These are phyloP conservation scores for Nevesoporus exiguus DNA, from an alignment of 768 basidiomycete genomes.

Conservation along the genomic window DNA sequence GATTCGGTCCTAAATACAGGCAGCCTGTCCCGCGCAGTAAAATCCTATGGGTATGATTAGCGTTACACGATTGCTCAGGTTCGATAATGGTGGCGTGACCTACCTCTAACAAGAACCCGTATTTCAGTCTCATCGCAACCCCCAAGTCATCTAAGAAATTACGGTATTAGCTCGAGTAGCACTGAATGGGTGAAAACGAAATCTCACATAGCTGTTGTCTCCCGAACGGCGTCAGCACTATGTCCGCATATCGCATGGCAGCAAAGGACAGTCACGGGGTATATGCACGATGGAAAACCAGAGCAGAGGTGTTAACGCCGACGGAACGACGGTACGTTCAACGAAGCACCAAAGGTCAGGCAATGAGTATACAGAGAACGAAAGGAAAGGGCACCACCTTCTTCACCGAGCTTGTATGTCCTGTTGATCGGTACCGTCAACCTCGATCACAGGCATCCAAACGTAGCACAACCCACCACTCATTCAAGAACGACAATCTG, in stretches of 20 bases:
- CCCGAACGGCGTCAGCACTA: slow-evolving; percentile 88
- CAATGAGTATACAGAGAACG: background rate
- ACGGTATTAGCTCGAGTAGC: background rate
- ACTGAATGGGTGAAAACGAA: background rate
- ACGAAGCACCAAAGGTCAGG: background rate
- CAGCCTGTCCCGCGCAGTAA: slow-evolving; percentile 53
- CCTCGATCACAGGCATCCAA: slow-evolving; percentile 7
- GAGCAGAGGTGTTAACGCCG: background rate
- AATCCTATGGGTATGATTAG: slow-evolving; percentile 45
- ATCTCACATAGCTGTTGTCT: slow-evolving; percentile 76
- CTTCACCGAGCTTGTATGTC: slow-evolving; percentile 89
- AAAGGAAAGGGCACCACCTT: slow-evolving; percentile 43
- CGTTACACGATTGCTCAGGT: slow-evolving; percentile 1
- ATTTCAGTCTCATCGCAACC: slow-evolving; percentile 70
- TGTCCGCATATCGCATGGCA: background rate
- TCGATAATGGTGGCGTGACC: background rate
- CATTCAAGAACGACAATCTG: slow-evolving; percentile 70
- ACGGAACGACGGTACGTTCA: no score
- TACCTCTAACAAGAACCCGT: slow-evolving; percentile 71
- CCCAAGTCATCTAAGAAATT: slow-evolving; percentile 54
- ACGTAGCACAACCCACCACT: slow-evolving; percentile 50
- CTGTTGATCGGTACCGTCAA: slow-evolving; percentile 34
- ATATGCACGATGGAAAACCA: background rate
- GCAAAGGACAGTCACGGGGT: background rate
- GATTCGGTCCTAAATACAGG: slow-evolving; percentile 81